Evolutionary conservation across 2,329 filamentous ascomycete genomes (phyloP).

Genomic region (Lecanicillium sp.): DNA sequence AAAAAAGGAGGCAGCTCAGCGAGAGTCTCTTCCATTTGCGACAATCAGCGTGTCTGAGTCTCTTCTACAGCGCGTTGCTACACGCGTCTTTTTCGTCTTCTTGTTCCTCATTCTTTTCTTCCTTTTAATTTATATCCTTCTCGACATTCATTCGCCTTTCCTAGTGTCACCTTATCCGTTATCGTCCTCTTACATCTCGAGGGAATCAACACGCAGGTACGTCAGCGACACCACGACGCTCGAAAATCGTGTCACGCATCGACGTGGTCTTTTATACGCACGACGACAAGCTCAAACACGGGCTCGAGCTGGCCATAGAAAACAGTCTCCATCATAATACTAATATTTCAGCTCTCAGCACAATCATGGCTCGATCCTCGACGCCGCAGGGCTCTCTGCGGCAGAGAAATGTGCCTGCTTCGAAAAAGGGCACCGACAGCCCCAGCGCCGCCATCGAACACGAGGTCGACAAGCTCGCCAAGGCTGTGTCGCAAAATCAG

Average conservation of each 20-base stretch:
- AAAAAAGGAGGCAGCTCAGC: conserved; percentile 5
- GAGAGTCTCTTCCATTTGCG: no score
- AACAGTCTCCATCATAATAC: no score
- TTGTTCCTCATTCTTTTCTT: conserved; percentile 4
- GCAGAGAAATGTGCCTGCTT: conserved; percentile 46
- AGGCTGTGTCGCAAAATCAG: conserved; percentile 25
- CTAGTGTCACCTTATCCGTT: not conserved
- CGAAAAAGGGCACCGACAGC: conserved; percentile 37
- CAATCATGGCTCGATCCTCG: conserved; percentile 39
- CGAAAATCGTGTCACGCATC: no score
- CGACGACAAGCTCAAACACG: no score
- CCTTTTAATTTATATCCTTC: not conserved
- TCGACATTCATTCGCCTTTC: no score
- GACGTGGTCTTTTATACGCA: no score
- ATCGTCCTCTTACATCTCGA: no score
- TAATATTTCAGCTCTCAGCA: no score
- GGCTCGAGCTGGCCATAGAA: no score
- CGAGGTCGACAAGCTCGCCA: conserved; percentile 43
- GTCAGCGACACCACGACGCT: no score
- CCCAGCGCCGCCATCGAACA: conserved; percentile 23
- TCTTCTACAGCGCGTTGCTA: conserved; percentile 7
- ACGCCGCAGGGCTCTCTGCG: conserved; percentile 52
- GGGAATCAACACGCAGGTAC: no score
- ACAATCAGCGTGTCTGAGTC: not conserved
- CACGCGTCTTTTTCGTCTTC: conserved; percentile 5